Evolutionary conservation across 2,329 filamentous ascomycete genomes (phyloP), one percentile per base, ranked within the genome.

Genomic region (Apiospora arundinis): DNA sequence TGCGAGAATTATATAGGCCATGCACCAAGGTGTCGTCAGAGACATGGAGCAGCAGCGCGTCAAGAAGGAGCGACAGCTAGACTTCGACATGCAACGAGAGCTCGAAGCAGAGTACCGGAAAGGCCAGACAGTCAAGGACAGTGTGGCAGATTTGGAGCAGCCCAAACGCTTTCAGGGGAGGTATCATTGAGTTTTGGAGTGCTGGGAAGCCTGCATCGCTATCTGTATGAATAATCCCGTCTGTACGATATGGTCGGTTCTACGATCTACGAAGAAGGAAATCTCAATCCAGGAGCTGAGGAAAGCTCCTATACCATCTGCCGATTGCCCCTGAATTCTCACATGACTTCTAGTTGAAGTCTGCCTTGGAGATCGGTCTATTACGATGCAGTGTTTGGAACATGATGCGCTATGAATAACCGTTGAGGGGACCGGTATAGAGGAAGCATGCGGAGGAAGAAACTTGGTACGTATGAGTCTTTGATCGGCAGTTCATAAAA

Each of bases 31-130:
- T 63, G 96, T 99, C 56, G 86, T 98, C 74, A 93, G 95, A 74
- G 96, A 99, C 79, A 93, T 98, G 87, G 95, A 98, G 80, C 94
- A 97, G 79, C 95, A 97, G 81, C 91, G 93, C 65, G 81, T 98
- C 75, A 98, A 98, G 84, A 89, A 90, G 75, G 96, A 99, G 82
- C 92, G 96, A 72, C 93, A 97, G 81, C 90, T 95, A 69, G 96
- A 99, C 80, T 99, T 99, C 78, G 95, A 98, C 75, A 90, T 97
- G 89, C 96, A 99, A 80, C 89, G 88, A 74, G 89, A 88, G 8
- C 85, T 99, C 67, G 95, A 98, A 83, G 89, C 92, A 77, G 93
- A 99, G 81, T 98, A 98, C 82, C 91, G 92, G 80, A 95, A 95
- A 81, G 87, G 95, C 44, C 96, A 99, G 84, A 93, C 85, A 5